Base-by-base conservation (phyloP, 306 rosid species). In the Senna siamea region DNA sequence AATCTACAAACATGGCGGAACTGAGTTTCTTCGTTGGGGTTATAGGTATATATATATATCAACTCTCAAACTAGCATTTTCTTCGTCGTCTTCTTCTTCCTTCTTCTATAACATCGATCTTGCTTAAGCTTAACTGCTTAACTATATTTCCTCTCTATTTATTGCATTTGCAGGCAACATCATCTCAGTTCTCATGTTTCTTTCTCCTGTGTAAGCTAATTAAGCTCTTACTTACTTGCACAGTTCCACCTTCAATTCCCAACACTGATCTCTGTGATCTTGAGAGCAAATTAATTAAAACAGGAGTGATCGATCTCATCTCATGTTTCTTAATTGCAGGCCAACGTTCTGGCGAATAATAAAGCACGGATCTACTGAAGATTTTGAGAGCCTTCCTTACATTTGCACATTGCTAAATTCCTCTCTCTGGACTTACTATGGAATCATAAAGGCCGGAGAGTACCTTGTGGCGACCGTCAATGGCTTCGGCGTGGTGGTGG, bases 121-220 rank as follows among this genome's bases (percentile, higher is more conserved):
- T n/a, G n/a, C n/a, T n/a, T n/a, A n/a, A n/a, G 5, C 4, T 2
- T 32, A 32, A 5, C 37, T 32, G 5, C 2, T 37, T 37, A 37
- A 37, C 8, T 37, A 37, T 37, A 37, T 2, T 5, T 37, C 8
- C 4, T 5, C 40, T 37, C 5, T 37, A 37, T 37, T 37, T 5
- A 5, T 66, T 65, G 48, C 43, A 7, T 2, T 14, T 80, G 77
- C 83, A 87, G 96, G 92, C 48, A 87, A 82, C 85, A 72, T 85
- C 79, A 84, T 89, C 73, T 84, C 96, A 63, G 70, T 84, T 65
- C 85, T 89, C 70, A 76, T 85, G 96, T 87, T 89, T 73, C 90
- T 89, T 74, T 83, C 92, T 71, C 90, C 92, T 7, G 81, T 82
- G 96, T 89, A 82, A 84, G n/a, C n/a, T n/a, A n/a, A n/a, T n/a